Base-by-base conservation (phyloP, 805 yeast genomes). In the Grigorovia transvaalensis region DNA sequence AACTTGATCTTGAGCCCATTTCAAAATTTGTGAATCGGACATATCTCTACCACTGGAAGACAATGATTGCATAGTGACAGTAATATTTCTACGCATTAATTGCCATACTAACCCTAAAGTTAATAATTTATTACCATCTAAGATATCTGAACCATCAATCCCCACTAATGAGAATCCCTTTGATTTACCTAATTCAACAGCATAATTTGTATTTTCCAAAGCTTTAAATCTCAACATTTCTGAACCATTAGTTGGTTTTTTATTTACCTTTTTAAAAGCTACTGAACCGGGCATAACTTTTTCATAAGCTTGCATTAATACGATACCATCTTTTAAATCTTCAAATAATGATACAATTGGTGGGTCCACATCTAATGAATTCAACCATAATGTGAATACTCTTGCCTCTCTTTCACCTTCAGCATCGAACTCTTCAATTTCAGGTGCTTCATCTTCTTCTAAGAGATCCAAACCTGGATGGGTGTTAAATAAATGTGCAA, bases 321-420 rank as follows among this genome's bases (percentile, higher is more conserved):
- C 79, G 48, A 82, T 79, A 56, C 99, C 99, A 69, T 91, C 97
- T 69, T 89, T 90, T 64, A 93, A 77, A 66, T 93, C 98, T 70
- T 91, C 97, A 61, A 93, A 93, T 59, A 93, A 73, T 15, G 85
- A 82, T 49, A 88, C 88, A 54, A 93, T 91, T 27, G 96, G 87
- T 29, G 98, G 97, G 56, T 90, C 93, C 15, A 93, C 98, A 59
- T 93, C 98, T 62, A 93, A 77, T 1, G 96, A 88, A 71, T 93
- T 93, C 65, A 93, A 80, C 99, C 99, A 93, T 63, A 93, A 74
- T 6, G 99, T 93, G 72, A 93, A 93, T 12, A 93, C 99, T 69
- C 99, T 81, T 2, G 99, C 99, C 73, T 93, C 99, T 73, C 99
- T 86, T 73, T 93, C 99, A 56, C 99, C 99, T 72, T 93, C 99